These are phyloP conservation scores for Calonectria multiphialidica DNA, from an alignment of 2,329 filamentous ascomycete genomes.

Conservation along the genomic window DNA sequence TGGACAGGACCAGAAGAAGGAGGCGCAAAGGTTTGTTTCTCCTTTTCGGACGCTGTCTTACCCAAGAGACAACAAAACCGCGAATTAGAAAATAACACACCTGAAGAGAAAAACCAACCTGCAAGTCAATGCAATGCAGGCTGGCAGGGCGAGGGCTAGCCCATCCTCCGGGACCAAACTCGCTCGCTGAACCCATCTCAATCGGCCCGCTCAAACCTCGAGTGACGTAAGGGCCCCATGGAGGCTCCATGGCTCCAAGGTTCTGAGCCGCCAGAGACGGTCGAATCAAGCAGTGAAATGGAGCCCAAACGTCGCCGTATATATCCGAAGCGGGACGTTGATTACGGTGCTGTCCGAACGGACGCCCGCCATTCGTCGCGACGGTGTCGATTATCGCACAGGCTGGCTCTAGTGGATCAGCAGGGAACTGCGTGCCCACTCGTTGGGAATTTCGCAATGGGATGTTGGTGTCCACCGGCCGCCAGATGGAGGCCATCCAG, in stretches of 20 bases:
- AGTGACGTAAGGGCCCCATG: slow-evolving; percentile 37
- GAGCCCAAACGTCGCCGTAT: slow-evolving; percentile 24
- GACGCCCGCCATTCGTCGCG: slow-evolving; percentile 21
- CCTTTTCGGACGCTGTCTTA: neutral
- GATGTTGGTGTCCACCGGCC: slow-evolving; percentile 10
- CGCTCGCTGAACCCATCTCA: slow-evolving; percentile 13
- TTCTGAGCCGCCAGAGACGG: slow-evolving; percentile 15
- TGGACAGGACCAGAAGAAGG: neutral
- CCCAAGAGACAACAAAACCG: too few relatives aligned
- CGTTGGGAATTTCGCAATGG: slow-evolving; percentile 4
- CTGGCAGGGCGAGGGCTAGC: neutral
- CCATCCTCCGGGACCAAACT: neutral
- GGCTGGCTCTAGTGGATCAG: slow-evolving; percentile 15
- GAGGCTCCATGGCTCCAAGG: slow-evolving; percentile 9
- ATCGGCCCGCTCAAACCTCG: slow-evolving; percentile 28
- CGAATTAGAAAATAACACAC: neutral
- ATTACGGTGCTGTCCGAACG: slow-evolving; percentile 15
- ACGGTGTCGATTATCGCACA: slow-evolving; percentile 8
- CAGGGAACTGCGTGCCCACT: slow-evolving; percentile 5
- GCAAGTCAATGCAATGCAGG: neutral
- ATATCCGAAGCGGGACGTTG: slow-evolving; percentile 27
- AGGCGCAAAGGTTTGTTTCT: neutral
- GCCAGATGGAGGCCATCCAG: slow-evolving; percentile 7
- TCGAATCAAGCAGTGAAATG: slow-evolving; percentile 7
- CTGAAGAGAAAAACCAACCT: too few relatives aligned